These are phyloP conservation scores for Leptomonas pyrrhocoris DNA, from an alignment of 208 protist genomes.

Conservation along the genomic window DNA sequence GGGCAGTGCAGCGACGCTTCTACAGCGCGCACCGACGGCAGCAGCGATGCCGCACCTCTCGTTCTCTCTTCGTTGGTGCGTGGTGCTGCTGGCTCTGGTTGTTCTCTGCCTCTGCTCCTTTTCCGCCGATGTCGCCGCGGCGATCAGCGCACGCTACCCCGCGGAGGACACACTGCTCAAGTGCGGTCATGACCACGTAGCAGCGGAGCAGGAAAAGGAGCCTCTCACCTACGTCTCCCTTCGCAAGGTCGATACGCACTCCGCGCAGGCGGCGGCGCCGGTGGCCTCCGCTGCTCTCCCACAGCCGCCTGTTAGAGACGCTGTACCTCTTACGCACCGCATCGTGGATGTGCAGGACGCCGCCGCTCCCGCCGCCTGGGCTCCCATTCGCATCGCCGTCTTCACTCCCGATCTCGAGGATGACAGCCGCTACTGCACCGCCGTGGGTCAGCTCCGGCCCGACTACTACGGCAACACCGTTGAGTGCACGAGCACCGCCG, in stretches of 20 bases:
- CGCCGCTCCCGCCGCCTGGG: slow-evolving; percentile 16
- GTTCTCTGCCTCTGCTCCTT: not conserved
- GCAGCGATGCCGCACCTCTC: slow-evolving; percentile 1
- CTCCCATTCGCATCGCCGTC: slow-evolving; percentile 54
- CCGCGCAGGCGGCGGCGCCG: not conserved
- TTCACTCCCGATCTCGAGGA: slow-evolving; percentile 48
- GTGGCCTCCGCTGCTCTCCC: not conserved
- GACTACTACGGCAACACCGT: slow-evolving; percentile 34
- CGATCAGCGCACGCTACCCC: not conserved
- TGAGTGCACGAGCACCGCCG: slow-evolving; percentile 18
- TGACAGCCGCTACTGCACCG: slow-evolving; percentile 49
- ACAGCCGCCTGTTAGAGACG: not conserved
- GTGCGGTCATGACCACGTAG: slow-evolving; percentile 25
- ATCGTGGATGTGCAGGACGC: slow-evolving; percentile 9
- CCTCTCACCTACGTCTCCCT: slow-evolving; percentile 28
- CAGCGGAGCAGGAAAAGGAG: slow-evolving; percentile 6
- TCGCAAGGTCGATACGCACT: not conserved
- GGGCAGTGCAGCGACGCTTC: too few species aligned
- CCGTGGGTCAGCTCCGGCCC: slow-evolving; percentile 25
- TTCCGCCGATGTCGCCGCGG: not conserved
- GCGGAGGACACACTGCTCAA: not conserved
- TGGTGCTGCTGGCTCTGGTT: not conserved
- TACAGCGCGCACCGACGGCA: too few species aligned
- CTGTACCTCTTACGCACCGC: not conserved
- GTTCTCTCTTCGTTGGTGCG: not conserved